phyloP scores from a whole-genome alignment of 371 early-diverging fungal species.

The Gilbertella persicaria region DNA sequence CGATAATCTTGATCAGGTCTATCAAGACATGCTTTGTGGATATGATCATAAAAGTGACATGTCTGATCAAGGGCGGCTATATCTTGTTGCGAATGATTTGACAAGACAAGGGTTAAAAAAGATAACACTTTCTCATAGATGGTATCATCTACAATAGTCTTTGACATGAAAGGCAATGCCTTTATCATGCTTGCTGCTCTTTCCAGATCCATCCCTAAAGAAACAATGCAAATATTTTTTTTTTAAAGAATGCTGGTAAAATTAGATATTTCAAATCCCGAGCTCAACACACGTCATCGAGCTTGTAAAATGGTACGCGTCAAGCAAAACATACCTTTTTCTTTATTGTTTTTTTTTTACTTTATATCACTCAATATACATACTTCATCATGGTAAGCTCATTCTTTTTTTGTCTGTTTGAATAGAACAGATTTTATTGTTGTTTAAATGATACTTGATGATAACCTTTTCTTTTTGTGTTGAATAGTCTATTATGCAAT shows the following conservation, averaged over 20 bases:
- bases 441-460: too few relatives aligned
- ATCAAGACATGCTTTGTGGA: constrained; percentile 5
- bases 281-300: too few relatives aligned
- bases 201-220: constrained; percentile 18
- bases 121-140: constrained; percentile 50
- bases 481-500: constrained; percentile 78
- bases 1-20: constrained; percentile 40
- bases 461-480: not conserved
- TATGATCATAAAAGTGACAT: constrained; percentile 6
- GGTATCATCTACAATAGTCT: constrained; percentile 48
- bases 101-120: constrained; percentile 14
- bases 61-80: not conserved
- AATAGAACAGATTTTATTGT: too few relatives aligned
- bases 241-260: too few relatives aligned
- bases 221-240: not conserved
- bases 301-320: too few relatives aligned
- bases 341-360: not conserved
- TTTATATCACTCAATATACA: not conserved
- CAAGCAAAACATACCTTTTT: not conserved
- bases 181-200: constrained; percentile 29
- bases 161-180: constrained; percentile 44
- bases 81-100: constrained; percentile 1
- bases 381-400: not conserved
- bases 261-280: too few relatives aligned
- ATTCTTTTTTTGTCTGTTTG: too few relatives aligned